Evolutionary conservation across 2,329 filamentous ascomycete genomes (phyloP).

Genomic region (Neonectria sp.): DNA sequence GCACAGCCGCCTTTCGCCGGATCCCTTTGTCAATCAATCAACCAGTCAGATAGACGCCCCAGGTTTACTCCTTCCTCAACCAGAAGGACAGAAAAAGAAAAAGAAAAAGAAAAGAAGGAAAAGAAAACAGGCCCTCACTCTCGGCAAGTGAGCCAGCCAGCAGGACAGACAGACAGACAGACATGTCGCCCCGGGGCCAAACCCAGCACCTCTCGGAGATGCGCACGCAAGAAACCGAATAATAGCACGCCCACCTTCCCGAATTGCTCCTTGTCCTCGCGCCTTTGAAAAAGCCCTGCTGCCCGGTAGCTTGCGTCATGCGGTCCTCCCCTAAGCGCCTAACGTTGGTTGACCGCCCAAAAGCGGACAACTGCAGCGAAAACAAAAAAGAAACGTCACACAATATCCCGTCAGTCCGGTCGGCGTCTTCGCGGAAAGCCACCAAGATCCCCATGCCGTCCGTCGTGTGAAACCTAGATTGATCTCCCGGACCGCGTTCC

Average conservation of each 20-base stretch:
- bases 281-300: constrained; percentile 11
- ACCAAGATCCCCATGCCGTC: constrained; percentile 26
- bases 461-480: constrained; percentile 20
- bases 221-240: constrained; percentile 2
- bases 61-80: constrained; percentile 12
- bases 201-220: neutral
- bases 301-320: constrained; percentile 30
- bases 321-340: constrained; percentile 34
- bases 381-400: constrained; percentile 38
- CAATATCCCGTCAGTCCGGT: constrained; percentile 39
- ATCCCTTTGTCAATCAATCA: constrained; percentile 38
- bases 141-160: neutral
- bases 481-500: constrained; percentile 20
- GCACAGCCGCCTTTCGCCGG: constrained; percentile 32
- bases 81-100: neutral
- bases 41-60: constrained; percentile 24
- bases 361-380: constrained; percentile 37
- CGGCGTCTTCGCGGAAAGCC: constrained; percentile 34
- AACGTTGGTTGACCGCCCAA: constrained; percentile 38
- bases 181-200: neutral
- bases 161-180: neutral
- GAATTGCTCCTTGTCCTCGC: constrained; percentile 5
- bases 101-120: neutral
- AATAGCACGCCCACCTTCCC: constrained; percentile 5
- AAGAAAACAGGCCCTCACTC: neutral